Evolutionary conservation across 1,284 basidiomycete genomes (phyloP), one percentile per base, ranked within the genome.

Genomic region (Fistulinella staudtii): DNA sequence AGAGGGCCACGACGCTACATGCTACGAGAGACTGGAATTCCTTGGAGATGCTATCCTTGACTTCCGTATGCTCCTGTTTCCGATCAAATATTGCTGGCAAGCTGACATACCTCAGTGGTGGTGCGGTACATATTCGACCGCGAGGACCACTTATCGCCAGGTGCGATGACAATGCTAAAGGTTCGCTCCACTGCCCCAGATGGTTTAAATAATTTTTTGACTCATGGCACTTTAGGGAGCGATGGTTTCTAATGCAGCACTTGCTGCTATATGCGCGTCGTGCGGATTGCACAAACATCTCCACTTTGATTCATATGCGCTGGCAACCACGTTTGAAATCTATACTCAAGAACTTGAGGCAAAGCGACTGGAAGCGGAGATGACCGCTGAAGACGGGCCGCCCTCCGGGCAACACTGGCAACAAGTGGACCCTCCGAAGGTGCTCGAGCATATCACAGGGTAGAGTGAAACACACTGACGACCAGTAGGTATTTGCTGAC

Each of bases 31-130:
- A 39, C 70, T 90, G 20, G 88, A 91, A 61, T 92, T 89, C 58
- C 70, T 90, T 36, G 89, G 89, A 9, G 89, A 92, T 64, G 83
- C 85, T 3, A 77, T 91, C 35, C 73, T 91, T 27, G 88, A 91
- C 60, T 85, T 88, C 51, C 64, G 88, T 89, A 54, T 51, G 84
- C 65, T 13, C 37, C 39, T 31, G 15, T 46, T n/a, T n/a, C 30
- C 41, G 31, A 20, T 22, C 18, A 42, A 31, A 45, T 34, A 29
- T 30, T 22, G 17, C 23, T 4, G n/a, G 46, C 35, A 21, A 47
- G 43, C 46, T 49, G 41, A 43, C 30, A 31, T 22, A 30, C 18
- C 20, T 50, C n/a, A 91, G 89, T 86, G 67, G 80, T 85, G n/a
- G 75, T 88, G 25, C 75, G 76, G 24, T 74, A 87, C 59, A 74